These are phyloP conservation scores for Lipomyces anomalus DNA, from an alignment of 805 yeast genomes.

Conservation along the genomic window DNA sequence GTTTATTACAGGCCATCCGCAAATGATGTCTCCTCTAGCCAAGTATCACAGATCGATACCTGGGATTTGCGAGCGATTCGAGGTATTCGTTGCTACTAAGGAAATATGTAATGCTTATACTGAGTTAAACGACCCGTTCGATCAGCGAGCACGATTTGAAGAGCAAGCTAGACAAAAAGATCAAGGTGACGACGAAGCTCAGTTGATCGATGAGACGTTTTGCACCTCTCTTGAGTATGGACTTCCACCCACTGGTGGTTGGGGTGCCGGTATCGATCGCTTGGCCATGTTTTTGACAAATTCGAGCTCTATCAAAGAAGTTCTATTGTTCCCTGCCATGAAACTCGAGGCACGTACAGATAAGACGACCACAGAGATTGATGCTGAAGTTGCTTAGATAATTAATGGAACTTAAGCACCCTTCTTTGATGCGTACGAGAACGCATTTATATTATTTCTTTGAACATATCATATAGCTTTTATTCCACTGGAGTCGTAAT, in stretches of 20 bases:
- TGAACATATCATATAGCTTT: no score
- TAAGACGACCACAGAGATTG: conserved; percentile 6
- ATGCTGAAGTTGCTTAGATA: no score
- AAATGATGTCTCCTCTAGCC: conserved; percentile 99
- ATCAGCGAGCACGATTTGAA: conserved; percentile 94
- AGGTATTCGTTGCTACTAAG: conserved; percentile 96
- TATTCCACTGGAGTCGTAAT: no score
- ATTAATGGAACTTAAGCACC: no score
- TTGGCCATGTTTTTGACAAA: conserved; percentile 96
- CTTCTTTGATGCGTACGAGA: no score
- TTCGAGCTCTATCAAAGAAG: conserved; percentile 96
- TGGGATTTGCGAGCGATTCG: conserved; percentile 96
- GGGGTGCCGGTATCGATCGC: conserved; percentile 99
- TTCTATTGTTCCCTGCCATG: conserved; percentile 94
- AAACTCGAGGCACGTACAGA: conserved; percentile 62
- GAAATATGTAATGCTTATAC: conserved; percentile 98
- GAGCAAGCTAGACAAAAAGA: conserved; percentile 98
- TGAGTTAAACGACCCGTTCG: conserved; percentile 97
- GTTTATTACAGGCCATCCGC: conserved; percentile 97
- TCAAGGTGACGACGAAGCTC: conserved; percentile 99
- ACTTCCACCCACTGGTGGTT: conserved; percentile 98
- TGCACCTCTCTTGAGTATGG: conserved; percentile 97
- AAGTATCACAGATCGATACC: conserved; percentile 88
- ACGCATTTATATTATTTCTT: no score
- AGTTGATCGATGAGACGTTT: conserved; percentile 92